Percentiles rank a stretch among this genome's conserved stretches.
Evolutionary conservation across 768 basidiomycete genomes (phyloP).

Genomic region (Stropharia rugosoannulata): DNA sequence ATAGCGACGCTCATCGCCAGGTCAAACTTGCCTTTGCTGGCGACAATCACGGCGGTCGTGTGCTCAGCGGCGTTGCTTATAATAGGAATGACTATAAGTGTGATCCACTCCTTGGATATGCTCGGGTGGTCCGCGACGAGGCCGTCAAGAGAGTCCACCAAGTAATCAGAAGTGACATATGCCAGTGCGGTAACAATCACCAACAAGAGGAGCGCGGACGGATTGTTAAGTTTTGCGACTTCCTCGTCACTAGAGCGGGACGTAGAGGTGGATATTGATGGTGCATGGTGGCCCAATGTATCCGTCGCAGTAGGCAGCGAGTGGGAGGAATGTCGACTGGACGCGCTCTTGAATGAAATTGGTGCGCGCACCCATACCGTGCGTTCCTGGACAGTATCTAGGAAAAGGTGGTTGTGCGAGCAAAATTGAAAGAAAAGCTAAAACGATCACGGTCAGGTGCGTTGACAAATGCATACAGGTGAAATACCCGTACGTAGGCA

Average conservation of each 20-base stretch:
- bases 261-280: conserved; percentile 13
- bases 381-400: conserved; percentile 31
- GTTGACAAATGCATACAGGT: neutral
- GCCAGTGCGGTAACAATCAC: conserved; percentile 33
- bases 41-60: conserved; percentile 40
- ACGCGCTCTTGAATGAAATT: conserved; percentile 4
- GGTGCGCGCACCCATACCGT: conserved; percentile 16
- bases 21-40: conserved; percentile 41
- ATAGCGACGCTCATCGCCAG: conserved; percentile 43
- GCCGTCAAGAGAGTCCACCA: conserved; percentile 40
- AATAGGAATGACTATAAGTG: conserved; percentile 42
- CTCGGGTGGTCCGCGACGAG: conserved; percentile 33
- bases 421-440: conserved; percentile 55
- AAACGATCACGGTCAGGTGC: conserved; percentile 7
- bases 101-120: conserved; percentile 44
- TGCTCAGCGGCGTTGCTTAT: conserved; percentile 43
- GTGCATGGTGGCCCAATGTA: conserved; percentile 8
- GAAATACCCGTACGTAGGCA: conserved; percentile 14
- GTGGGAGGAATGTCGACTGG: conserved; percentile 18
- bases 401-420: conserved; percentile 46
- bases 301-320: conserved; percentile 23
- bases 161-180: conserved; percentile 40
- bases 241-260: conserved; percentile 20
- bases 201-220: conserved; percentile 31
- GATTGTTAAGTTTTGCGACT: conserved; percentile 32